These are phyloP conservation scores for Kokia cookei DNA, from an alignment of 441 rosid species.

Conservation along the genomic window DNA sequence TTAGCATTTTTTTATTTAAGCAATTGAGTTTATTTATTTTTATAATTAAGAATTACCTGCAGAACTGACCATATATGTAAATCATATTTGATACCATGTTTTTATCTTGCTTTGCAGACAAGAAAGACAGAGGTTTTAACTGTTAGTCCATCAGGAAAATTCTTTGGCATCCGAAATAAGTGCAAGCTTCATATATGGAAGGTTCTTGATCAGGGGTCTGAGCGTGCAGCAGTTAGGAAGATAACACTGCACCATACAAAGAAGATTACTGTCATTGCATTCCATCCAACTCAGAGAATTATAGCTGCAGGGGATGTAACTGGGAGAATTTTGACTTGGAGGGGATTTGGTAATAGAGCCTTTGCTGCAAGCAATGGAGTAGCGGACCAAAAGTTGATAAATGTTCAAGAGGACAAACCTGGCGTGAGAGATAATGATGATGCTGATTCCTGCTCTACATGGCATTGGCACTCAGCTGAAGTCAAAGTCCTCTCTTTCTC, in stretches of 20 bases:
- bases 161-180: conserved; percentile 55
- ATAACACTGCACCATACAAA: conserved; percentile 82
- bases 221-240: conserved; percentile 36
- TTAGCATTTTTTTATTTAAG: background rate
- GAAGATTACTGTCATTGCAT: conserved; percentile 57
- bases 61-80: background rate
- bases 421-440: conserved; percentile 91
- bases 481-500: conserved; percentile 76
- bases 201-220: conserved; percentile 53
- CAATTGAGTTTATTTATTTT: background rate
- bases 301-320: conserved; percentile 91
- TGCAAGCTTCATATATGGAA: conserved; percentile 66
- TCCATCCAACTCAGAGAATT: conserved; percentile 79
- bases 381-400: conserved; percentile 18
- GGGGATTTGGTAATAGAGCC: conserved; percentile 62
- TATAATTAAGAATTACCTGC: background rate
- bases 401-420: conserved; percentile 63
- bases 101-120: conserved; percentile 42
- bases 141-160: conserved; percentile 56
- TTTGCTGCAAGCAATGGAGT: conserved; percentile 26
- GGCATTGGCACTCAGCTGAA: conserved; percentile 95
- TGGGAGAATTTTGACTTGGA: conserved; percentile 93
- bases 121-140: conserved; percentile 54
- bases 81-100: conserved; percentile 1
- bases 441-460: conserved; percentile 88